Evolutionary conservation across 2,329 filamentous ascomycete genomes (phyloP).

Genomic region (Sordariomycetes sp.): DNA sequence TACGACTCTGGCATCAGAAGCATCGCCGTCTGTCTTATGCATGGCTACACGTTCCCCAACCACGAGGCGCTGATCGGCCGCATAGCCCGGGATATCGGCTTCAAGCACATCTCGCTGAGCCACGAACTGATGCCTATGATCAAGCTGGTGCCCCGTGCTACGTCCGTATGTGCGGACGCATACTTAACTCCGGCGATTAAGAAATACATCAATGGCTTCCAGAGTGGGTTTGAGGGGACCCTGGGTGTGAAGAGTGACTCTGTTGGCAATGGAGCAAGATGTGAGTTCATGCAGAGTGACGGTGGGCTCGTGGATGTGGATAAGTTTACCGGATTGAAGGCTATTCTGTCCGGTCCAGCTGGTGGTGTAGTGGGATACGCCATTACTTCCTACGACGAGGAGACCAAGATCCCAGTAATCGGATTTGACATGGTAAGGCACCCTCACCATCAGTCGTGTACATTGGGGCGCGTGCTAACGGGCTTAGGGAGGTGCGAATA

Average conservation of each 20-base stretch:
- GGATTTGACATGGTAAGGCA: conserved; percentile 75
- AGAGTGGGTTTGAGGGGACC: conserved; percentile 57
- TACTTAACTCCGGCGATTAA: conserved; percentile 27
- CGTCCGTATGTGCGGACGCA: conserved; percentile 26
- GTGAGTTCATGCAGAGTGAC: conserved; percentile 92
- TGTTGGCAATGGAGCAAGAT: conserved; percentile 50
- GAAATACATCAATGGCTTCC: conserved; percentile 24
- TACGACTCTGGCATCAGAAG: conserved; percentile 57
- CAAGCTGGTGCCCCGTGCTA: conserved; percentile 28
- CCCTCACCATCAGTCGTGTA: background rate
- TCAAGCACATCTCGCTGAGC: conserved; percentile 14
- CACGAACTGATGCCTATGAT: conserved; percentile 25
- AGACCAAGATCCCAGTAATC: conserved; percentile 75
- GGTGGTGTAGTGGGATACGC: conserved; percentile 90
- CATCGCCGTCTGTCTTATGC: conserved; percentile 83
- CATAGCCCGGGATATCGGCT: conserved; percentile 65
- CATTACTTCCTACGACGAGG: conserved; percentile 74
- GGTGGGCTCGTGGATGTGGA: conserved; percentile 62
- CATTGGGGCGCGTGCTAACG: conserved; percentile 6
- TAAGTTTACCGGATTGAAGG: conserved; percentile 71
- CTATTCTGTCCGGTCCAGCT: conserved; percentile 82
- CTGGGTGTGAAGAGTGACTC: conserved; percentile 44
- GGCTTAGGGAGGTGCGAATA: conserved; percentile 39
- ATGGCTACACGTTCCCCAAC: conserved; percentile 80
- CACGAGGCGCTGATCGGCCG: conserved; percentile 70